Conservation (phyloP, 2,329 filamentous ascomycete genomes). For the Clonostachys solani region DNA sequence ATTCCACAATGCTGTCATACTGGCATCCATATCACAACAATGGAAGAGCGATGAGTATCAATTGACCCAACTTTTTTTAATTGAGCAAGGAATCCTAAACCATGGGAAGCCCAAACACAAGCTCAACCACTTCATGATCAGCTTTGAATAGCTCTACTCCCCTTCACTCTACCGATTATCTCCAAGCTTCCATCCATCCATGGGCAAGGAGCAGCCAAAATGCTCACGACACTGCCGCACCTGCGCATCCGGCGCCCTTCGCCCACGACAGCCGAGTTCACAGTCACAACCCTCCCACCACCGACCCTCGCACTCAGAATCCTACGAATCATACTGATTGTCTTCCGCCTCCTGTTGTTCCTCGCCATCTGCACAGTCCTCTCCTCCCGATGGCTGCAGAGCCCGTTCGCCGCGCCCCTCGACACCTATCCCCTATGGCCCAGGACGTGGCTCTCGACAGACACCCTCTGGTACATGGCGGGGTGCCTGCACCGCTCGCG, state of each 20-base stretch:
- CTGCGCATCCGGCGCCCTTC: constrained; percentile 67
- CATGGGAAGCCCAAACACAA: too few species aligned
- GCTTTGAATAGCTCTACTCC: too few species aligned
- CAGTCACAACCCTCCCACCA: constrained; percentile 73
- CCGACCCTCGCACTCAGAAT: constrained; percentile 41
- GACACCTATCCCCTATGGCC: constrained; percentile 7
- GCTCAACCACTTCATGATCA: too few species aligned
- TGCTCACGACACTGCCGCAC: constrained; percentile 58
- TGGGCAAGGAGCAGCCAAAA: constrained; percentile 20
- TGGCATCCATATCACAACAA: too few species aligned
- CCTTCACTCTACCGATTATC: neutral
- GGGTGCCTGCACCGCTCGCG: constrained; percentile 19
- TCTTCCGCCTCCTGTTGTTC: constrained; percentile 37
- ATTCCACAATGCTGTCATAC: neutral
- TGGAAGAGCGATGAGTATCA: too few species aligned
- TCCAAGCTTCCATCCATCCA: neutral
- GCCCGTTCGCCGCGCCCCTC: constrained; percentile 15
- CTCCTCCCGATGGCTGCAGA: constrained; percentile 39
- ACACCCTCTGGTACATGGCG: constrained; percentile 17
- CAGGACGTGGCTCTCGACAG: constrained; percentile 8
- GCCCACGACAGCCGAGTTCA: constrained; percentile 88
- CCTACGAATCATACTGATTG: constrained; percentile 35
- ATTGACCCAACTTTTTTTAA: too few species aligned
- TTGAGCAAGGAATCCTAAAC: too few species aligned
- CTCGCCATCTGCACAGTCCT: constrained; percentile 40